Evolutionary conservation across 495 filamentous ascomycete genomes (phyloP).

Genomic region (Penicillium argentinense): DNA sequence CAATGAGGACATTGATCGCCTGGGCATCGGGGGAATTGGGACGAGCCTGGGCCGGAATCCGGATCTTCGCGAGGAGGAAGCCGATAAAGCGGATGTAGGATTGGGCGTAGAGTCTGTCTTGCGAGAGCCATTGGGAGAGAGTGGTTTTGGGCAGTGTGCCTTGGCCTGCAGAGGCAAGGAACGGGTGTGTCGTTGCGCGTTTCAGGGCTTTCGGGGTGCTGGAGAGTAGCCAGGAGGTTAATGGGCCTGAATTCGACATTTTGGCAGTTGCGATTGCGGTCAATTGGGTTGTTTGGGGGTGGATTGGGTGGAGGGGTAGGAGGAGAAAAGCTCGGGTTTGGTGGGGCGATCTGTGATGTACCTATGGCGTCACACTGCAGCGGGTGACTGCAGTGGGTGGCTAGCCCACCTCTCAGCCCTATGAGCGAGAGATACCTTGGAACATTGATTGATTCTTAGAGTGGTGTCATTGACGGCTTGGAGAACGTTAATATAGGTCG

Average conservation of each 20-base stretch:
- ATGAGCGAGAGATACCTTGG: no score
- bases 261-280: not conserved
- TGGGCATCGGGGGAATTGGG: conserved; percentile 36
- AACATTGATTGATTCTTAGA: no score
- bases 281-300: not conserved
- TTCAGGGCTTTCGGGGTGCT: conserved; percentile 40
- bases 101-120: conserved; percentile 75
- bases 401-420: no score
- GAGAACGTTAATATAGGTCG: no score
- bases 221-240: conserved; percentile 31
- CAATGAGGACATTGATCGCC: conserved; percentile 60
- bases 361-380: no score
- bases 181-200: conserved; percentile 63
- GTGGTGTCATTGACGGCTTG: no score
- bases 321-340: not conserved
- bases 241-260: conserved; percentile 27
- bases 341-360: conserved; percentile 15
- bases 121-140: conserved; percentile 69
- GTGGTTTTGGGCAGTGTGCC: conserved; percentile 56
- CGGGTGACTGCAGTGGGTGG: no score
- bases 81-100: conserved; percentile 70
- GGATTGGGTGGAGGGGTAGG: not conserved
- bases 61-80: conserved; percentile 61
- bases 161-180: conserved; percentile 65
- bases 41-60: conserved; percentile 50